Base-by-base conservation (phyloP, 106 monocot genomes). In the Allium sativum region DNA sequence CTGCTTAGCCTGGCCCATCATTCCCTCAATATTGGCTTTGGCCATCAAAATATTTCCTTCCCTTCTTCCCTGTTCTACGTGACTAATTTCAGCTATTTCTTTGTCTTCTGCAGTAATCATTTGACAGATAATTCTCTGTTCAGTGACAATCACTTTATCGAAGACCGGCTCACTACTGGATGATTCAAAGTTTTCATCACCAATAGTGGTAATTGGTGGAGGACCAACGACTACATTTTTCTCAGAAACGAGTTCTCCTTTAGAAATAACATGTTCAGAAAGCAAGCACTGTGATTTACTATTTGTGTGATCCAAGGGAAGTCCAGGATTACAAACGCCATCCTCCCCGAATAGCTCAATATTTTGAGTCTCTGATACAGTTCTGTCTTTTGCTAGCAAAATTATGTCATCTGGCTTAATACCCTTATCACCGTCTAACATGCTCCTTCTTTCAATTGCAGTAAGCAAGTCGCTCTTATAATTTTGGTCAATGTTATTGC, bases 41-140 rank as follows among this genome's bases (percentile, higher is more conserved):
- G 21, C 50, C 44, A 13, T 45, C 20, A 41, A 14, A 67, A 61
- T 62, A 44, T 58, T 44, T 45, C 72, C 2, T 66, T 19, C 56
- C 40, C 62, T 48, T 46, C 58, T 53, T 52, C 56, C 76, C 15
- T 58, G 66, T 50, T 45, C 59, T 40, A 59, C 40, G 21, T 79
- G 68, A 7, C 69, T 74, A 42, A 69, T 62, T 56, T 74, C 77
- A 40, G 79, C 56, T 52, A 69, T 45, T 48, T 72, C 77, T 55
- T 75, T 77, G 74, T 65, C 77, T 71, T 80, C 80, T 51, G 44
- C 55, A 21, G 52, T n/a, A 70, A 67, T 54, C 10, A 3, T 52
- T 9, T 61, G 58, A 70, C 66, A 22, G 40, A 17, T 59, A 45
- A 73, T 61, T 59, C 48, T 40, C 3, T 79, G 65, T 18, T 82